Conservation (phyloP, 306 rosid species). For the Vigna reflexopilosa region DNA sequence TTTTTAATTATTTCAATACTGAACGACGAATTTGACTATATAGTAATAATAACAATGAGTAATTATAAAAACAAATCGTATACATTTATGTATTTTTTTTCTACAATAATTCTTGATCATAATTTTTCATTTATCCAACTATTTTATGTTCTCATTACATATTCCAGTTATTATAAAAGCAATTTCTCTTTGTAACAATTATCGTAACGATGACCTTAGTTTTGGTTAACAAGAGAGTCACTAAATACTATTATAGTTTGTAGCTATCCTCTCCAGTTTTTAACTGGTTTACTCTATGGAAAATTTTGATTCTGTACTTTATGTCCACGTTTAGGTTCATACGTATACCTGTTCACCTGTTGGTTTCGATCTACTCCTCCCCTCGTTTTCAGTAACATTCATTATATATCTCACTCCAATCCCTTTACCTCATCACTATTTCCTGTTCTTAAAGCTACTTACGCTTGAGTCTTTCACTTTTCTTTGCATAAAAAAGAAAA, state of each 20-base stretch:
- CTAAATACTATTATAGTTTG: not conserved
- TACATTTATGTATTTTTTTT: too few relatives aligned
- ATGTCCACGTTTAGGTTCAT: constrained; percentile 36
- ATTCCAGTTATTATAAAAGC: not conserved
- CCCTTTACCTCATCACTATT: not conserved
- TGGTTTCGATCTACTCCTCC: not conserved
- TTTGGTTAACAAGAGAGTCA: not conserved
- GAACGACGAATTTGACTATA: too few relatives aligned
- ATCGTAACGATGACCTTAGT: too few relatives aligned
- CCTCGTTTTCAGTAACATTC: constrained; percentile 13
- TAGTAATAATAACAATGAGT: not conserved
- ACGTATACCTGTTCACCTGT: constrained; percentile 16
- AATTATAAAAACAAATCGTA: too few relatives aligned
- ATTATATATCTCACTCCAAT: constrained; percentile 28
- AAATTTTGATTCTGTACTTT: not conserved
- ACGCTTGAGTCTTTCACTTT: not conserved
- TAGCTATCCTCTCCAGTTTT: not conserved
- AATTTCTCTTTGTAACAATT: not conserved
- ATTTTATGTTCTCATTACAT: too few relatives aligned
- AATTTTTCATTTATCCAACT: too few relatives aligned
- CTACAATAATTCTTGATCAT: not conserved
- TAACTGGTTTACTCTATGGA: not conserved
- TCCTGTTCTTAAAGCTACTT: not conserved
- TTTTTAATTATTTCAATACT: too few relatives aligned
- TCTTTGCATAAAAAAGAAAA: too few relatives aligned